A percentile compares a stretch with the other conserved stretches of the same genome.
Conservation (phyloP, 306 rosid species). For the Cotoneaster glaucophyllus region DNA sequence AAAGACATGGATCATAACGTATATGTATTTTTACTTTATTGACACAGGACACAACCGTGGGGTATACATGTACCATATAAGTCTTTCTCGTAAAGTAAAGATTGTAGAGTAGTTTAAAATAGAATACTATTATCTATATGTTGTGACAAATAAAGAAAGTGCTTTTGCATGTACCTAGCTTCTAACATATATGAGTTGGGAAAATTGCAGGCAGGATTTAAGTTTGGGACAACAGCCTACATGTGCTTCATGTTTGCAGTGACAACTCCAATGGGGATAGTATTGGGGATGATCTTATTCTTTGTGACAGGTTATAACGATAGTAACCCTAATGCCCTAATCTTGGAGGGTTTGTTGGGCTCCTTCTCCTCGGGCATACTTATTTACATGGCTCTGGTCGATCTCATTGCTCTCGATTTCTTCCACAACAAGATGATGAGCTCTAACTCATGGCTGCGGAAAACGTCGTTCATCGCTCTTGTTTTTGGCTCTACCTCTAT, state of each 20-base stretch:
- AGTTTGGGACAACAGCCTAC: conserved; percentile 56
- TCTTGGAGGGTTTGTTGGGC: conserved; percentile 79
- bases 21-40: too few species aligned
- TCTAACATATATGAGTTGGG: neutral
- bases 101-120: too few species aligned
- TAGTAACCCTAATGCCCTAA: conserved; percentile 68
- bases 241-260: conserved; percentile 97
- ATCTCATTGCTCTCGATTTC: conserved; percentile 83
- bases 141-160: neutral
- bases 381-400: conserved; percentile 92
- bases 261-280: conserved; percentile 89
- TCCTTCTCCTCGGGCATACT: conserved; percentile 84
- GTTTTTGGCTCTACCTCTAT: conserved; percentile 71
- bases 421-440: conserved; percentile 84
- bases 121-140: neutral
- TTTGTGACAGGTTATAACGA: conserved; percentile 81
- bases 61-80: too few species aligned
- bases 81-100: too few species aligned
- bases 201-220: conserved; percentile 70
- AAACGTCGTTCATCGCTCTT: conserved; percentile 60
- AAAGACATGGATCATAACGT: neutral
- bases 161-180: neutral
- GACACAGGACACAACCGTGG: fast-evolving
- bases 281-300: conserved; percentile 70
- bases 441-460: conserved; percentile 45